Percentiles rank a stretch among this genome's conserved stretches.
These are phyloP conservation scores for Graphiopsis chlorocephala DNA, from an alignment of 2,329 filamentous ascomycete genomes.

Conservation along the genomic window DNA sequence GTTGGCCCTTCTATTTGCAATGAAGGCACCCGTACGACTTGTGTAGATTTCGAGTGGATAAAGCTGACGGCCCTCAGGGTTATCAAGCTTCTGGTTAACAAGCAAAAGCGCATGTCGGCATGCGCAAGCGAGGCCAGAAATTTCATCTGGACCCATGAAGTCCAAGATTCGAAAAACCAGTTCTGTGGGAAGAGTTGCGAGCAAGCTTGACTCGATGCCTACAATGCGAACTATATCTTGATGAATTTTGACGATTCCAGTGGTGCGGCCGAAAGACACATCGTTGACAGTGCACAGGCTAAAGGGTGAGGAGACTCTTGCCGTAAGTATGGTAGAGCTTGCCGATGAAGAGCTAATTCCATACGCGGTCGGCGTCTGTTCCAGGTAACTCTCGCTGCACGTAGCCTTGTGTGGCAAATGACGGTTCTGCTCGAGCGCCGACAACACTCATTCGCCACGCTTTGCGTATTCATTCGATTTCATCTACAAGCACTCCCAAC, in stretches of 20 bases:
- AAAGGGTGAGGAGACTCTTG: background rate
- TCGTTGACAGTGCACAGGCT: background rate
- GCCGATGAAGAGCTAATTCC: no score
- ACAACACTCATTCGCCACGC: background rate
- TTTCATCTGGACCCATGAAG: background rate
- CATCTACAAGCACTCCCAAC: background rate
- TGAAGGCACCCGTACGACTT: background rate
- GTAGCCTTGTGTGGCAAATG: background rate
- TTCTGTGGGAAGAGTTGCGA: background rate
- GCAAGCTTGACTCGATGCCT: background rate
- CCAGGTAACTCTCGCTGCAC: background rate
- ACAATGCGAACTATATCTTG: background rate
- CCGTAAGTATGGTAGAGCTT: background rate
- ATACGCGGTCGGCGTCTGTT: background rate
- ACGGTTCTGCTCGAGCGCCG: background rate
- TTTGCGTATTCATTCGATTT: background rate
- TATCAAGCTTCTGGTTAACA: background rate
- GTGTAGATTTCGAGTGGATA: background rate
- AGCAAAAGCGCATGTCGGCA: background rate
- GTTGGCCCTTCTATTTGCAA: background rate
- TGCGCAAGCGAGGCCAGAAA: background rate
- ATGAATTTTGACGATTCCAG: background rate
- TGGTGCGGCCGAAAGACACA: background rate
- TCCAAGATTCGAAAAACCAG: background rate
- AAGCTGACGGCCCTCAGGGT: background rate